Evolutionary conservation across 345 rosid species (phyloP).

Genomic region (Brassica incana): DNA sequence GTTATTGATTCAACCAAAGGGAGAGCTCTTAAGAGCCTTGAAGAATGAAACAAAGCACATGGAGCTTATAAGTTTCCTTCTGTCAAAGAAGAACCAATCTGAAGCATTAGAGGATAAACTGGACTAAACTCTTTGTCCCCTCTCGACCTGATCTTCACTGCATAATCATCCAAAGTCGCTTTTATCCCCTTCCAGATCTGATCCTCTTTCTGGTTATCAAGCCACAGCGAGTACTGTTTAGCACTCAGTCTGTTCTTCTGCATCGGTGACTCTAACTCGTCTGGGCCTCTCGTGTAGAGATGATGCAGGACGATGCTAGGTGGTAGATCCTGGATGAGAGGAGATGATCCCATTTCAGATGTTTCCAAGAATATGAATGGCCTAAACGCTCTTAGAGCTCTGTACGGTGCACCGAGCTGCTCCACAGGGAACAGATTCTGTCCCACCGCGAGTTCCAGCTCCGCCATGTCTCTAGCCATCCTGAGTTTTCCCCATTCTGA

Average conservation of each 20-base stretch:
- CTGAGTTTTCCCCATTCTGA: slow-evolving; percentile 97
- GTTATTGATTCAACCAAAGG: neutral
- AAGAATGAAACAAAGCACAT: neutral
- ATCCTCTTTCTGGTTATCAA: slow-evolving; percentile 94
- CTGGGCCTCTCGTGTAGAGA: slow-evolving; percentile 91
- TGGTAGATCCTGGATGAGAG: slow-evolving; percentile 89
- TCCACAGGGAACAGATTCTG: slow-evolving; percentile 96
- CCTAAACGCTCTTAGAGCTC: slow-evolving; percentile 94
- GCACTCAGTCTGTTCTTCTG: slow-evolving; percentile 85
- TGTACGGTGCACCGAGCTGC: slow-evolving; percentile 91
- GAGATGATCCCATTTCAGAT: slow-evolving; percentile 75
- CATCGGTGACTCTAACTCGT: slow-evolving; percentile 80
- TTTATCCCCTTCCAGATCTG: slow-evolving; percentile 97
- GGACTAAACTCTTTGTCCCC: slow-evolving; percentile 98
- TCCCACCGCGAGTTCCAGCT: slow-evolving; percentile 92
- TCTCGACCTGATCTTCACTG: slow-evolving; percentile 68
- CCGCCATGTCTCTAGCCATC: slow-evolving; percentile 99
- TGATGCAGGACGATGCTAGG: slow-evolving; percentile 85
- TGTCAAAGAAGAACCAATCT: slow-evolving; percentile 71
- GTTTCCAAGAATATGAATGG: slow-evolving; percentile 93
- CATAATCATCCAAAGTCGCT: slow-evolving; percentile 96
- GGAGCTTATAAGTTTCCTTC: slow-evolving; percentile 18
- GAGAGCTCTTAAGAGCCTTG: neutral
- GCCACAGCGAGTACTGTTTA: slow-evolving; percentile 87
- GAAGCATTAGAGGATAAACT: slow-evolving; percentile 93